Evolutionary conservation across 257 asterid species (phyloP).

Genomic region (Primulina tabacum): DNA sequence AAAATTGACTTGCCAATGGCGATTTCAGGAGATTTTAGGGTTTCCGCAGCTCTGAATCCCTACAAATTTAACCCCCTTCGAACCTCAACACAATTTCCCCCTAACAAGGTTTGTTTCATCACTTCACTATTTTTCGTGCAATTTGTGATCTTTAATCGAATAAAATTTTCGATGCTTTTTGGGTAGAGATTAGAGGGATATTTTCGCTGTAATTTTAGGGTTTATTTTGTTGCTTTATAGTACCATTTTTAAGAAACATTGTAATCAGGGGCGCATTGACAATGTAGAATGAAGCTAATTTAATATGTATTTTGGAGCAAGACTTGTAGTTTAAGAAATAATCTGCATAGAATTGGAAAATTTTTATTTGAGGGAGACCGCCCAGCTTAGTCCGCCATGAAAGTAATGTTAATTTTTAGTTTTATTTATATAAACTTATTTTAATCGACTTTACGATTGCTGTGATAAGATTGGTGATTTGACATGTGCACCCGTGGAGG

Average conservation of each 20-base stretch:
- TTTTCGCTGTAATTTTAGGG: background rate
- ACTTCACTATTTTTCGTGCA: conserved; percentile 4
- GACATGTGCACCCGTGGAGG: background rate
- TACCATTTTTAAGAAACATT: background rate
- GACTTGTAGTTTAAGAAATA: too few species aligned
- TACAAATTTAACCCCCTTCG: conserved; percentile 56
- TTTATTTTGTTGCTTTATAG: too few species aligned
- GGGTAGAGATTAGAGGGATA: background rate
- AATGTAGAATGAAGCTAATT: background rate
- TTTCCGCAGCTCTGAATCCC: conserved; percentile 62
- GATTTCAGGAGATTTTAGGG: conserved; percentile 67
- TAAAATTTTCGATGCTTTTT: background rate
- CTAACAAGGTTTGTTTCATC: conserved; percentile 56
- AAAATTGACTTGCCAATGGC: conserved; percentile 40
- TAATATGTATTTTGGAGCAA: background rate
- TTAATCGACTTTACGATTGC: background rate
- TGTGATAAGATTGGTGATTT: too few species aligned
- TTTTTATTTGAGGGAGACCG: background rate
- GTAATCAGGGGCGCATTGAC: background rate
- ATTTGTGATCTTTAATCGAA: background rate
- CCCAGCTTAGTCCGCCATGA: background rate
- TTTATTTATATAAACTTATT: background rate
- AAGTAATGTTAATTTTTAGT: background rate
- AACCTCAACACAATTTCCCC: conserved; percentile 38
- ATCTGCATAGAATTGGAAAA: background rate